phyloP scores from a whole-genome alignment of 257 asterid genomes.

The Dorcoceras hygrometricum region DNA sequence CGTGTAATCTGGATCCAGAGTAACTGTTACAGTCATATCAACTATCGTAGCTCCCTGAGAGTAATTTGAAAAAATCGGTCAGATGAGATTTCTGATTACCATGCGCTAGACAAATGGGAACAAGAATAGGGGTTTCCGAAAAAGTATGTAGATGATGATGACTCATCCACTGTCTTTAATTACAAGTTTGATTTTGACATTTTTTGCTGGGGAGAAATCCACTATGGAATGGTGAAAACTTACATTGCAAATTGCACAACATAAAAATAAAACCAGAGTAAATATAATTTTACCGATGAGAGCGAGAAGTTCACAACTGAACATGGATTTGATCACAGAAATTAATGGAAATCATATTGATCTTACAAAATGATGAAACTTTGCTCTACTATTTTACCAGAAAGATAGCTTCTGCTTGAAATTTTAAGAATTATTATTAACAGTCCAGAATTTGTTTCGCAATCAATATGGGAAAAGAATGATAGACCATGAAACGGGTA shows the following conservation, averaged over 20 bases:
- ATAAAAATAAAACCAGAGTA: background rate
- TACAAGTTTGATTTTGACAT: background rate
- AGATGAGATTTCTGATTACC: background rate
- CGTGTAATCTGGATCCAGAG: background rate
- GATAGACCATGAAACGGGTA: background rate
- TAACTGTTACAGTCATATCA: background rate
- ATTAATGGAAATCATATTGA: background rate
- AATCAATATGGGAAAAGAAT: background rate
- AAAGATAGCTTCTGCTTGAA: background rate
- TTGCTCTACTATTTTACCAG: background rate
- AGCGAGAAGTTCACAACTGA: background rate
- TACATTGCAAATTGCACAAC: background rate
- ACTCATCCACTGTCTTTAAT: background rate
- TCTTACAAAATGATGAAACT: background rate
- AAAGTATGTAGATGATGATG: background rate
- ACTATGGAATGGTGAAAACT: background rate
- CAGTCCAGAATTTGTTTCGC: background rate
- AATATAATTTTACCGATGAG: background rate
- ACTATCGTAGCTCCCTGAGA: background rate
- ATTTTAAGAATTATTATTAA: too few species aligned
- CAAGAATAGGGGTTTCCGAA: background rate
- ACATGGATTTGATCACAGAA: background rate
- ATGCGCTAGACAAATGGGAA: background rate
- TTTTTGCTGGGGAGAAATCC: background rate
- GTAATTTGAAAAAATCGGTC: background rate